Evolutionary conservation across 306 rosid genomes (phyloP).

Genomic region (Delonix regia): DNA sequence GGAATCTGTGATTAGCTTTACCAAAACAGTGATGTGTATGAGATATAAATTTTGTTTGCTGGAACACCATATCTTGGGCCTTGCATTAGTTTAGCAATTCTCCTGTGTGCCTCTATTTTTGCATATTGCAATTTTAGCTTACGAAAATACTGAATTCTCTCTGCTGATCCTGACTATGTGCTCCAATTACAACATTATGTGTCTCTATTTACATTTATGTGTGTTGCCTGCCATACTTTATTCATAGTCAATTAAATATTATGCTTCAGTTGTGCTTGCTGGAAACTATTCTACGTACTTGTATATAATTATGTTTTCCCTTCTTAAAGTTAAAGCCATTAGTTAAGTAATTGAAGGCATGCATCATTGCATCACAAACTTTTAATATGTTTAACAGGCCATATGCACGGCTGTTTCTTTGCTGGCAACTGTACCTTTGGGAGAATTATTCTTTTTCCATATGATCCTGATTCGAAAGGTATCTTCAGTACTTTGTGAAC

Average conservation of each 20-base stretch:
- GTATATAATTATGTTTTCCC: conserved; percentile 11
- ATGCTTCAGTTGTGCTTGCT: conserved; percentile 21
- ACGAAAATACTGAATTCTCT: conserved; percentile 12
- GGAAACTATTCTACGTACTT: conserved; percentile 19
- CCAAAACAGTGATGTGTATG: neutral
- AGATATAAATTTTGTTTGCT: conserved; percentile 4
- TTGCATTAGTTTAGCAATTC: neutral
- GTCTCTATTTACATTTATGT: neutral
- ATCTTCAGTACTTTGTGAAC: conserved; percentile 25
- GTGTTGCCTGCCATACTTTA: conserved; percentile 7
- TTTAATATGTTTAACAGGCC: conserved; percentile 56
- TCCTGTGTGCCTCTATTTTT: neutral
- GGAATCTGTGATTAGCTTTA: conserved; percentile 21
- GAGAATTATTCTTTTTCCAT: conserved; percentile 85
- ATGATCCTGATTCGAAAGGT: conserved; percentile 85
- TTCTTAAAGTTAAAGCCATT: conserved; percentile 7
- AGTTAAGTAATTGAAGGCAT: neutral
- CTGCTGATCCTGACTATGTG: neutral
- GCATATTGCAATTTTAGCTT: conserved; percentile 8
- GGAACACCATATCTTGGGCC: neutral
- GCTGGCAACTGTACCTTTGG: conserved; percentile 74
- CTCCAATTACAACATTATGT: neutral
- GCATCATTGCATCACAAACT: conserved; percentile 16
- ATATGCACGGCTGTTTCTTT: conserved; percentile 78
- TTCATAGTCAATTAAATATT: neutral